These are phyloP conservation scores for Westerdykella ornata DNA, from an alignment of 2,329 filamentous ascomycete genomes.

Conservation along the genomic window DNA sequence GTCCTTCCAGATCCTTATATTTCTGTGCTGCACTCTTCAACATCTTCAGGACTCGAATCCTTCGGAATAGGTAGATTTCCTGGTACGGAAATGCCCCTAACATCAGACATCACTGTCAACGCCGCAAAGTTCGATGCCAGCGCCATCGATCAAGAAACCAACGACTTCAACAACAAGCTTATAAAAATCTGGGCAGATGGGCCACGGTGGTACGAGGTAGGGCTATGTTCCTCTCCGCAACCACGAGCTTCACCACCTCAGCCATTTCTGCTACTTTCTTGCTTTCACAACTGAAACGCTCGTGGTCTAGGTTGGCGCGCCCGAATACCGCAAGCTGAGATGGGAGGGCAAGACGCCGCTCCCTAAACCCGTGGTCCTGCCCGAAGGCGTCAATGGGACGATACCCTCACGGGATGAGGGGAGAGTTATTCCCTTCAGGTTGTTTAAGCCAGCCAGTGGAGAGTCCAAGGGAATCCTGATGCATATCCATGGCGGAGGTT, in stretches of 20 bases:
- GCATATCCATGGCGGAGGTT: constrained; percentile 52
- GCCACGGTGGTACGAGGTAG: constrained; percentile 49
- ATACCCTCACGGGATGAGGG: constrained; percentile 43
- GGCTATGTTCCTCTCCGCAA: background rate
- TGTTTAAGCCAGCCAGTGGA: constrained; percentile 46
- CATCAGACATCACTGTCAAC: constrained; percentile 40
- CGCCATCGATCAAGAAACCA: constrained; percentile 37
- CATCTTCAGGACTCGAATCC: no score
- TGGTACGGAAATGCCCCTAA: constrained; percentile 17
- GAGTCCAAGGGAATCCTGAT: constrained; percentile 44
- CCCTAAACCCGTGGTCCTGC: constrained; percentile 43
- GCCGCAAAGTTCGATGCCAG: constrained; percentile 41
- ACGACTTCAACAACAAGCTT: constrained; percentile 41
- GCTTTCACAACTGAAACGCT: background rate
- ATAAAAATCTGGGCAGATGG: constrained; percentile 40
- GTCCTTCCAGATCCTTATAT: no score
- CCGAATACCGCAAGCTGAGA: constrained; percentile 47
- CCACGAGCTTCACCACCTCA: background rate
- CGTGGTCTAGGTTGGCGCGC: constrained; percentile 43
- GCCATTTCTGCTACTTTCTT: background rate
- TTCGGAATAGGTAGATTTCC: no score
- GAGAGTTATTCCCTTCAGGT: constrained; percentile 48
- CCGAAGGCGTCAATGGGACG: constrained; percentile 42
- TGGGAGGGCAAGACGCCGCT: constrained; percentile 43
- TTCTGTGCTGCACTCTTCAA: no score